phyloP scores from a whole-genome alignment of 176 grass and related monocot species.

The Hyparrhenia diplandra region DNA sequence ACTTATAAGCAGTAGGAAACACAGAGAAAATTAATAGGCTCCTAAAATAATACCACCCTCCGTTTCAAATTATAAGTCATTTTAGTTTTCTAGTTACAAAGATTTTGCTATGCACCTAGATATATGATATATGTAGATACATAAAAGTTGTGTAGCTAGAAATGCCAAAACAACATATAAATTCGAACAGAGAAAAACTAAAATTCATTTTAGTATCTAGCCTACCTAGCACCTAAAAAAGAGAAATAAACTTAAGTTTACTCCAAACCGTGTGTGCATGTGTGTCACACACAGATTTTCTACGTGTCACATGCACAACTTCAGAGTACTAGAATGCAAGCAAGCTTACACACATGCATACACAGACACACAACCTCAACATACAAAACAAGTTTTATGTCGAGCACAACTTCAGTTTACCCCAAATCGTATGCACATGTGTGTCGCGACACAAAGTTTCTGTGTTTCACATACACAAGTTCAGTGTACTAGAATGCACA shows the following conservation, averaged over 20 bases:
- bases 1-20: slow-evolving; percentile 6
- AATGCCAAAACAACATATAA: neutral
- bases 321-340: neutral
- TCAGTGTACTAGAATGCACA: no score
- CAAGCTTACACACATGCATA: neutral
- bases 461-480: no score
- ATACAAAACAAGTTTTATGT: neutral
- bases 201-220: neutral
- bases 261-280: neutral
- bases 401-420: neutral
- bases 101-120: neutral
- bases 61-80: neutral
- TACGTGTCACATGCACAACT: neutral
- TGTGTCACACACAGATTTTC: neutral
- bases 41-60: neutral
- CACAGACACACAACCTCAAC: neutral
- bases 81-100: neutral
- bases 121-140: neutral
- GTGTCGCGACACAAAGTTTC: no score
- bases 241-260: neutral
- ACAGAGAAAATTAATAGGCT: neutral
- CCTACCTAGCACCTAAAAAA: neutral
- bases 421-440: no score
- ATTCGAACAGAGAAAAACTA: neutral
- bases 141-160: neutral